A percentile compares a stretch with the other conserved stretches of the same genome.
phyloP scores from a whole-genome alignment of 805 yeast genomes.

The Candida dajiaensis region DNA sequence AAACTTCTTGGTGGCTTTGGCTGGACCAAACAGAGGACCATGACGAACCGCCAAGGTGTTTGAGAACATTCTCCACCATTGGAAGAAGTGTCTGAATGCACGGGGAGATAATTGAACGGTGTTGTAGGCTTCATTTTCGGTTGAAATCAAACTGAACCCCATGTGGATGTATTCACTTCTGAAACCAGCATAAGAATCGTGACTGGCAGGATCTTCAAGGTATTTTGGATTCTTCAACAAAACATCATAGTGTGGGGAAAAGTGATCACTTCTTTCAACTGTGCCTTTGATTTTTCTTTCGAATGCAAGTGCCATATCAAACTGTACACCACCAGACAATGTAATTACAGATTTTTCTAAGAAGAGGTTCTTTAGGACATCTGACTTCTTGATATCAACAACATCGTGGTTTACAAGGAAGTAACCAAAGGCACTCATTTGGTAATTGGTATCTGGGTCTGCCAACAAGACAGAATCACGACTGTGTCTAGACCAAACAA shows the following conservation, averaged over 20 bases:
- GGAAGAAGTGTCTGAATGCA: constrained; percentile 58
- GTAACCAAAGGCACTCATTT: constrained; percentile 44
- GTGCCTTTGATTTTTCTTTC: constrained; percentile 35
- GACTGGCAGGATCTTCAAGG: constrained; percentile 39
- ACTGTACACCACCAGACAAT: constrained; percentile 54
- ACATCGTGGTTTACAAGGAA: constrained; percentile 29
- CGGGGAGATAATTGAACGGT: constrained; percentile 73
- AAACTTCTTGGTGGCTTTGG: constrained; percentile 55
- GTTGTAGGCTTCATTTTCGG: constrained; percentile 44
- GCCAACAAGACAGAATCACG: constrained; percentile 40
- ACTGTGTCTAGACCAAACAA: constrained; percentile 55
- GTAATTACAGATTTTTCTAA: constrained; percentile 51
- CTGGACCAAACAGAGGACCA: constrained; percentile 64
- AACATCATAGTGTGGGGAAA: constrained; percentile 57
- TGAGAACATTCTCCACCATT: constrained; percentile 86
- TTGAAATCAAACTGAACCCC: constrained; percentile 50
- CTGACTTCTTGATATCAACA: constrained; percentile 15
- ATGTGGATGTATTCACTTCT: constrained; percentile 79
- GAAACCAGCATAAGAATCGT: constrained; percentile 79
- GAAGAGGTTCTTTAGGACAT: constrained; percentile 20
- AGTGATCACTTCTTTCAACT: constrained; percentile 35
- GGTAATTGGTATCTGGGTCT: constrained; percentile 33
- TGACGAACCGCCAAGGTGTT: constrained; percentile 74
- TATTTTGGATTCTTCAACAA: constrained; percentile 49
- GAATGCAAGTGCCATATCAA: constrained; percentile 52